Evolutionary conservation across 2,329 filamentous ascomycete genomes (phyloP), one percentile per base, ranked within the genome.

Genomic region (Arthroderma sp.): DNA sequence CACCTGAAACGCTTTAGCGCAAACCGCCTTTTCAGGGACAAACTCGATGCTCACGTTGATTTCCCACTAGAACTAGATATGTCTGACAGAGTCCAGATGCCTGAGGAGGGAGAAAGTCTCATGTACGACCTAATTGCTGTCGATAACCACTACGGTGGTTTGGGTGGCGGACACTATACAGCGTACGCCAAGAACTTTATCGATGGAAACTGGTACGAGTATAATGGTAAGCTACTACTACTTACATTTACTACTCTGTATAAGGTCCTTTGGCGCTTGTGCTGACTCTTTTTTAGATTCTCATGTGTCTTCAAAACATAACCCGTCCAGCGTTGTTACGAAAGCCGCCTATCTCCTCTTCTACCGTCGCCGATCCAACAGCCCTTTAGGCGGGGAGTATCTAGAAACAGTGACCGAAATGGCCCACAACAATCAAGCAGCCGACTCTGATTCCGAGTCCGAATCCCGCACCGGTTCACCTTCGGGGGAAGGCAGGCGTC

Each of bases 1-100:
- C 91, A 98, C 59, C 73, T 98, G 41, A 98, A 98, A 71, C 80
- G 91, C 5, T 98, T 98, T 62, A 94, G 86, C 59, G 87, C 83
- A 27, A 83, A 80, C 53, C 80, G 85, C 10, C 82, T 74, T 50
- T 82, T 88, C 53, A 74, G 88, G 45, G 87, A 95, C 63, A 98
- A 98, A 70, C 73, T 98, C 39, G 88, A 96, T 55, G 80, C 88
- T 5, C 67, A 84, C 6, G 87, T 98, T 22, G 86, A 95, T 56
- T 98, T 95, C 59, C 91, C 91, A 0, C 76, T 93, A 5, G 83
- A 83, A 2, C 72, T 98, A 4, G 86, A 98, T 60, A 73, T 98
- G 50, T 83, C 77, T 2, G 74, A 76, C 29, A 78, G 87, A 43
- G 84, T 96, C 6, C 79, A 89, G 9, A 74, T 87, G 51, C 81